Evolutionary conservation across 768 basidiomycete genomes (phyloP).

Genomic region (Tubosaeta brunneosetosa): DNA sequence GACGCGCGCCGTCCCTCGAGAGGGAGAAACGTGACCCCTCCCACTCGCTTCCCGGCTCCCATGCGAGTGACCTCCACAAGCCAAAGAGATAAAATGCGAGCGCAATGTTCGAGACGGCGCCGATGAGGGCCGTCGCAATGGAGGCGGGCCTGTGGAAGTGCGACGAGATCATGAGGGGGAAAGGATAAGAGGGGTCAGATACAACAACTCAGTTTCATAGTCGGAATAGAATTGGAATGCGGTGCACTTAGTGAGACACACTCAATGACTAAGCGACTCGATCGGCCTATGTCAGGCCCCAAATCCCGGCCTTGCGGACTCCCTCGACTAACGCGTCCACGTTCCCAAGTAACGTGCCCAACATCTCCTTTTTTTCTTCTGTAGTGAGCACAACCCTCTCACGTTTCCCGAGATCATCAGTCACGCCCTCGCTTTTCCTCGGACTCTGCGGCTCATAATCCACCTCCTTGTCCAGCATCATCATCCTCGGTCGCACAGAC

Average conservation of each 20-base stretch:
- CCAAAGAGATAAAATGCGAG: constrained; percentile 40
- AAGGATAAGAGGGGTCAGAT: background rate
- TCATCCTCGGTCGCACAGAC: constrained; percentile 40
- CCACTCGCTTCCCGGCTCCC: constrained; percentile 50
- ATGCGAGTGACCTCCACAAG: constrained; percentile 40
- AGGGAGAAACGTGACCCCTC: constrained; percentile 39
- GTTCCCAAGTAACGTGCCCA: constrained; percentile 83
- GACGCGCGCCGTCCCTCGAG: constrained; percentile 38
- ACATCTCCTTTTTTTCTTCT: constrained; percentile 76
- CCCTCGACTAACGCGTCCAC: constrained; percentile 89
- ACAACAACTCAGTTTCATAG: constrained; percentile 3
- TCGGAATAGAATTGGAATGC: background rate
- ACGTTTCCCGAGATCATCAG: constrained; percentile 19
- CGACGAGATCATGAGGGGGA: constrained; percentile 3
- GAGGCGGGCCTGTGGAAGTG: constrained; percentile 32
- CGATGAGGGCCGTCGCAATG: constrained; percentile 35
- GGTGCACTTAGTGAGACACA: constrained; percentile 7
- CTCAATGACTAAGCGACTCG: constrained; percentile 7
- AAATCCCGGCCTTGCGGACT: constrained; percentile 80
- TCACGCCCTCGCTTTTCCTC: constrained; percentile 38
- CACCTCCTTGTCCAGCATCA: constrained; percentile 66
- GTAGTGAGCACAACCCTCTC: constrained; percentile 45
- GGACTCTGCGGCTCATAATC: constrained; percentile 75
- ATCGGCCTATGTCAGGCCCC: constrained; percentile 57
- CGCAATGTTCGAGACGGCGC: constrained; percentile 37